phyloP scores from a whole-genome alignment of 2,329 filamentous ascomycete species.

The Juglanconis oblonga region DNA sequence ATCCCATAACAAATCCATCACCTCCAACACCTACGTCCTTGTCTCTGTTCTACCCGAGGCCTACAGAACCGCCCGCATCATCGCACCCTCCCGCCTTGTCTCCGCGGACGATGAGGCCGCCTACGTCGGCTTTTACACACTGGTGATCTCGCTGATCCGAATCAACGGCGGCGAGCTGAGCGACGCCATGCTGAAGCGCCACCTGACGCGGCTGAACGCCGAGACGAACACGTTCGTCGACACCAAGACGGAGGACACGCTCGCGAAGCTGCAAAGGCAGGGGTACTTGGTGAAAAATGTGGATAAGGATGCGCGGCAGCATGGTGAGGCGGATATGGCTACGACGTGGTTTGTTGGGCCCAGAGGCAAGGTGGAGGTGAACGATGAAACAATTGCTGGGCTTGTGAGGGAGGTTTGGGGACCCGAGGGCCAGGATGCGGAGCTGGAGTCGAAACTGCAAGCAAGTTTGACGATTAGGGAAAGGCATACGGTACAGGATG shows the following conservation, averaged over 20 bases:
- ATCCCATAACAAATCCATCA: conserved; percentile 43
- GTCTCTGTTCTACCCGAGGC: conserved; percentile 66
- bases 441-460: conserved; percentile 58
- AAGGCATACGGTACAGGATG: conserved; percentile 19
- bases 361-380: conserved; percentile 81
- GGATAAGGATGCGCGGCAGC: conserved; percentile 51
- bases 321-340: conserved; percentile 65
- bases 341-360: conserved; percentile 83
- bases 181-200: conserved; percentile 75
- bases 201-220: conserved; percentile 72
- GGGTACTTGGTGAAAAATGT: conserved; percentile 76
- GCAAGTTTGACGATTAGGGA: conserved; percentile 57
- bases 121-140: conserved; percentile 78
- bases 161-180: conserved; percentile 71
- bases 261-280: conserved; percentile 74
- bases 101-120: conserved; percentile 68
- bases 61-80: conserved; percentile 65
- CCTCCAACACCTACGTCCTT: conserved; percentile 73
- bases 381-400: conserved; percentile 69
- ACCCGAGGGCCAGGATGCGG: conserved; percentile 39
- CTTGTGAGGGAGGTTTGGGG: conserved; percentile 64
- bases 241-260: conserved; percentile 71
- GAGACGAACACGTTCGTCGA: conserved; percentile 67
- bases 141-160: conserved; percentile 73
- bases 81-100: conserved; percentile 65